Evolutionary conservation across 2,329 filamentous ascomycete species (phyloP).

Genomic region (Pestalotiopsis sp.): DNA sequence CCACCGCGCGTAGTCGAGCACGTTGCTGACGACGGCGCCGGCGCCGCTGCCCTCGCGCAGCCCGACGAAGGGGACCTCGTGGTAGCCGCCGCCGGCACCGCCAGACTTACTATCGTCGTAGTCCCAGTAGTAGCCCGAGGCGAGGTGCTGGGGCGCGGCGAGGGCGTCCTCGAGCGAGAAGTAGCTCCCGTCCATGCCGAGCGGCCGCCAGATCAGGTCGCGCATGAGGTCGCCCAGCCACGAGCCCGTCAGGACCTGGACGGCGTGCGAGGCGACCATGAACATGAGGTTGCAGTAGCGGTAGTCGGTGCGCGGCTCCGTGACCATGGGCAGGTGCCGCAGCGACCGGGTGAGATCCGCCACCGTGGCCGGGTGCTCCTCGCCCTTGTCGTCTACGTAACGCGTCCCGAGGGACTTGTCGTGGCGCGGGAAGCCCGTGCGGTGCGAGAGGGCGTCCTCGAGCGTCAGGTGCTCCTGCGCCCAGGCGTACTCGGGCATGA

Average conservation of each 20-base stretch:
- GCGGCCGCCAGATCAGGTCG: constrained; percentile 41
- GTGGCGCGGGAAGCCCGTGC: constrained; percentile 49
- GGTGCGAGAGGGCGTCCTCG: constrained; percentile 54
- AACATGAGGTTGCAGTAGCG: constrained; percentile 58
- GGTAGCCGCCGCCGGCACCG: constrained; percentile 16
- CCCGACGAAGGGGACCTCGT: constrained; percentile 25
- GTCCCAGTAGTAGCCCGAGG: constrained; percentile 44
- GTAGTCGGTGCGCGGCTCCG: constrained; percentile 45
- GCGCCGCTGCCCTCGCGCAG: constrained; percentile 38
- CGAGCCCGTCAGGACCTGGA: constrained; percentile 42
- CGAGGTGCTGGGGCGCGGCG: constrained; percentile 32
- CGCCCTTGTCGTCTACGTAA: constrained; percentile 30
- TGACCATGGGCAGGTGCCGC: constrained; percentile 43
- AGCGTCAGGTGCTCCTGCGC: constrained; percentile 49
- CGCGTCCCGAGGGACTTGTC: constrained; percentile 32
- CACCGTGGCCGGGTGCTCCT: constrained; percentile 27
- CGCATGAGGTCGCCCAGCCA: constrained; percentile 41
- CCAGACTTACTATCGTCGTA: constrained; percentile 14
- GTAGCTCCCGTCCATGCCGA: constrained; percentile 46
- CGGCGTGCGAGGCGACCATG: constrained; percentile 44
- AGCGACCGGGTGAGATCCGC: constrained; percentile 40
- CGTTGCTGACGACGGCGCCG: constrained; percentile 45
- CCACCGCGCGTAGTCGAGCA: constrained; percentile 55
- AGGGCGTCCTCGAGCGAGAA: constrained; percentile 32
- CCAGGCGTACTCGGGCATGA: constrained; percentile 37